A percentile compares a stretch with the other conserved stretches of the same genome.
phyloP scores from a whole-genome alignment of 306 rosid species.

The Lathyrus tuberosus region DNA sequence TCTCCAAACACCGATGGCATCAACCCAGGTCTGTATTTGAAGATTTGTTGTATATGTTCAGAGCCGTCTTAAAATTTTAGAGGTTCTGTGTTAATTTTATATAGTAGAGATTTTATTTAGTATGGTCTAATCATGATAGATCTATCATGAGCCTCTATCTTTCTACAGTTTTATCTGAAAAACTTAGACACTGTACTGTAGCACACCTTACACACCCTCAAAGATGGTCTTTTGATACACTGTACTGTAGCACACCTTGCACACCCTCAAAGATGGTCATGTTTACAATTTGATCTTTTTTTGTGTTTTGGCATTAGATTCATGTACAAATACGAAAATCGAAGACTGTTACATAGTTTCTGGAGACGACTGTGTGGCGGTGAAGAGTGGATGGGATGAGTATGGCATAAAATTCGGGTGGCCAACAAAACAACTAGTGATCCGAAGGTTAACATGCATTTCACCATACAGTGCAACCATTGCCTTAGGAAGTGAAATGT shows the following conservation, averaged over 20 bases:
- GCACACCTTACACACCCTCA: no score
- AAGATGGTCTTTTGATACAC: no score
- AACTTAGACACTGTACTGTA: no score
- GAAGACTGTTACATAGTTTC: constrained; percentile 88
- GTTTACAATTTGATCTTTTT: background rate
- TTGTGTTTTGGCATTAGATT: constrained; percentile 45
- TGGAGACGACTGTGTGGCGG: constrained; percentile 84
- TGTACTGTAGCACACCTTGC: no score
- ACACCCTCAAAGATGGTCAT: no score
- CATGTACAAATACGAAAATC: constrained; percentile 76
- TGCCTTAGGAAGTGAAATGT: constrained; percentile 85
- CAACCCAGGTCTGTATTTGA: constrained; percentile 72
- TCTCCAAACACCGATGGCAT: constrained; percentile 90
- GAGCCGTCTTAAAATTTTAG: no score
- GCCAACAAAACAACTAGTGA: constrained; percentile 73
- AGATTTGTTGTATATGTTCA: no score
- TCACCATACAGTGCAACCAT: constrained; percentile 79
- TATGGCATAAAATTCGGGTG: constrained; percentile 75
- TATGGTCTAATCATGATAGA: no score
- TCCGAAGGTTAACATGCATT: constrained; percentile 72
- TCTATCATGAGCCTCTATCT: no score
- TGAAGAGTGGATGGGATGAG: constrained; percentile 88
- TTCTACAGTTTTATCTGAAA: no score
- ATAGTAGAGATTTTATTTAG: no score
- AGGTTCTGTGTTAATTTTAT: no score